These are phyloP conservation scores for Globisporangium irregulare DNA, from an alignment of 352 stramenopile genomes.

Conservation along the genomic window DNA sequence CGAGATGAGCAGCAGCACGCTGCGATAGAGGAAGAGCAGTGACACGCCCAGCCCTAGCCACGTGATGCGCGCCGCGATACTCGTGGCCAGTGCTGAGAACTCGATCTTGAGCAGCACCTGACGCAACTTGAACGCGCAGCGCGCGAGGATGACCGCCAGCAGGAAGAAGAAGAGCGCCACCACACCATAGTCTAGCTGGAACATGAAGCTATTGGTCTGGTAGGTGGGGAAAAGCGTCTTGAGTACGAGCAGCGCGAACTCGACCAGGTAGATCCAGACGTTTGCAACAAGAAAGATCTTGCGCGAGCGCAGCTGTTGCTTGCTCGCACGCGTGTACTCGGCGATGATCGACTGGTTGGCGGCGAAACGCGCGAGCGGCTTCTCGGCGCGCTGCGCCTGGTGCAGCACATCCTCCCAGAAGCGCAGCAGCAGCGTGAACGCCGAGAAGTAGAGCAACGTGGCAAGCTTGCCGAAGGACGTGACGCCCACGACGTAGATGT, in stretches of 20 bases:
- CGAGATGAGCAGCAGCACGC: slow-evolving; percentile 57
- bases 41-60: slow-evolving; percentile 53
- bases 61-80: slow-evolving; percentile 51
- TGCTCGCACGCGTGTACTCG: slow-evolving; percentile 56
- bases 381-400: slow-evolving; percentile 48
- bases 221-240: slow-evolving; percentile 63
- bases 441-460: slow-evolving; percentile 79
- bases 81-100: slow-evolving; percentile 59
- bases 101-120: slow-evolving; percentile 69
- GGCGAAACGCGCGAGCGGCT: slow-evolving; percentile 55
- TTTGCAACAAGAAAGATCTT: slow-evolving; percentile 80
- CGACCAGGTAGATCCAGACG: slow-evolving; percentile 80
- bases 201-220: slow-evolving; percentile 47
- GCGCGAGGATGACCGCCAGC: slow-evolving; percentile 64
- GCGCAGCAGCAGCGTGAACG: slow-evolving; percentile 74
- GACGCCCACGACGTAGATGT: slow-evolving; percentile 81
- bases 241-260: slow-evolving; percentile 63
- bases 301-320: slow-evolving; percentile 41
- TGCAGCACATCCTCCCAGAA: slow-evolving; percentile 79
- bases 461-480: slow-evolving; percentile 72
- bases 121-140: slow-evolving; percentile 46
- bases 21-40: slow-evolving; percentile 61
- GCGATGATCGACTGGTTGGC: slow-evolving; percentile 73
- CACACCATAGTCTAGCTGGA: slow-evolving; percentile 71
- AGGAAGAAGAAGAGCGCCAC: slow-evolving; percentile 75